phyloP scores from a whole-genome alignment of 306 rosid species.

The Ziziphus jujuba region DNA sequence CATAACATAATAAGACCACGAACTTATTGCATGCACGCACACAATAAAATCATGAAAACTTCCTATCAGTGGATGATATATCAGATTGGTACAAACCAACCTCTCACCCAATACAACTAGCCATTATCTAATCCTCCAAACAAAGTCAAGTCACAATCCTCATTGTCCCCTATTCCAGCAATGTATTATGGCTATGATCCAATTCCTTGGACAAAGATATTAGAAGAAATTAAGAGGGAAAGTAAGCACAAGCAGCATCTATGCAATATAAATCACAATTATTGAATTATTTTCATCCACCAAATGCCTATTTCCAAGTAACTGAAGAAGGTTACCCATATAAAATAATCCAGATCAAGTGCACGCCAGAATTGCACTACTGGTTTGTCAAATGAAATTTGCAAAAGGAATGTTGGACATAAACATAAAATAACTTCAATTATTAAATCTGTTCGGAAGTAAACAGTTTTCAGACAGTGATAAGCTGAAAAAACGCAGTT shows the following conservation, averaged over 20 bases:
- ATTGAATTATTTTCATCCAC: not conserved
- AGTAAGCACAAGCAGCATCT: not conserved
- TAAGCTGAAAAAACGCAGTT: slow-evolving; percentile 6
- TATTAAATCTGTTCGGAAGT: not conserved
- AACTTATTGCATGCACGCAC: not conserved
- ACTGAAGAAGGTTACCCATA: not conserved
- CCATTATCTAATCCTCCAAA: not conserved
- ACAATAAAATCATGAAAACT: not conserved
- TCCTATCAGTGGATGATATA: not conserved
- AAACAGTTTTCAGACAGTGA: slow-evolving; percentile 1
- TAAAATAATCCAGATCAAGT: slow-evolving; percentile 3
- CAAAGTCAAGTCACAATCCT: not conserved
- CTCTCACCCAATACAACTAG: not conserved
- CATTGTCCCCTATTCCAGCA: not conserved
- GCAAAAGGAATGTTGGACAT: not conserved
- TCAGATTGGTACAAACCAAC: not conserved
- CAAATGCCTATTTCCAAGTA: not conserved
- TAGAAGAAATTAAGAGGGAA: not conserved
- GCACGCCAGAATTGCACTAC: not conserved
- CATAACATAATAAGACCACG: not conserved
- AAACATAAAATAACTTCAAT: not conserved
- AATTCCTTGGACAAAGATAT: not conserved
- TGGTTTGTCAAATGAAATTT: not conserved
- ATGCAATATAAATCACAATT: not conserved
- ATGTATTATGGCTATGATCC: no score